Evolutionary conservation across 2,329 filamentous ascomycete genomes (phyloP).

Genomic region (Pestalotiopsis fici): DNA sequence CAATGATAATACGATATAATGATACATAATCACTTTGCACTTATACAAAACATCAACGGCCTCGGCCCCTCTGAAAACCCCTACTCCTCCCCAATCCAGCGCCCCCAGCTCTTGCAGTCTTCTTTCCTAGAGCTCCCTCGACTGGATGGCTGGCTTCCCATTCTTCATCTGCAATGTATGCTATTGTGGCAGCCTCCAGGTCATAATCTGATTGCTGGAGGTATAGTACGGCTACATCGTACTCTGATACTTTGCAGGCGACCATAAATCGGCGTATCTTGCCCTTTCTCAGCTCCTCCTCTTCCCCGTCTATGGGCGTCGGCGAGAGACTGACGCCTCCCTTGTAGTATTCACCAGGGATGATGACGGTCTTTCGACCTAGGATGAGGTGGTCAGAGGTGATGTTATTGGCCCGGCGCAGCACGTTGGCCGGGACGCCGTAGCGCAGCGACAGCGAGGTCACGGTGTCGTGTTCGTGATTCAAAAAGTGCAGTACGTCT

Average conservation of each 20-base stretch:
- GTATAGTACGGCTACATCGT: conserved; percentile 74
- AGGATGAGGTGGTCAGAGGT: conserved; percentile 71
- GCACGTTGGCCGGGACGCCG: conserved; percentile 60
- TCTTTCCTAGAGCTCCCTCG: conserved; percentile 33
- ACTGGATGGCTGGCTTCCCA: conserved; percentile 74
- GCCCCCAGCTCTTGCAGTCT: conserved; percentile 24
- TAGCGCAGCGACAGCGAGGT: conserved; percentile 72
- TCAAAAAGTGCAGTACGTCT: conserved; percentile 75
- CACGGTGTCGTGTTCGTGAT: conserved; percentile 69
- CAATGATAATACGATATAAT: conserved; percentile 3
- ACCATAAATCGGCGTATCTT: conserved; percentile 80
- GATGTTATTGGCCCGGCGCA: conserved; percentile 70
- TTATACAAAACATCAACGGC: neutral
- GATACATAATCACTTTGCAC: neutral
- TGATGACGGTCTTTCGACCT: conserved; percentile 68
- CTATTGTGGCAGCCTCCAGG: conserved; percentile 62
- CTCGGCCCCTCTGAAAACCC: neutral
- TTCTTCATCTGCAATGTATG: conserved; percentile 70
- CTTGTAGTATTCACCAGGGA: conserved; percentile 71
- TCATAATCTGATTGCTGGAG: conserved; percentile 70
- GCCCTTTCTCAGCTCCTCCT: conserved; percentile 70
- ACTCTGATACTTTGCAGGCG: conserved; percentile 74
- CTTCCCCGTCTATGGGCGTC: conserved; percentile 71
- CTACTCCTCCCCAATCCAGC: conserved; percentile 22
- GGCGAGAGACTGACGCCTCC: conserved; percentile 69